Evolutionary conservation across 1,139 yeast species (phyloP).

Genomic region (Kodamaea derodonti): DNA sequence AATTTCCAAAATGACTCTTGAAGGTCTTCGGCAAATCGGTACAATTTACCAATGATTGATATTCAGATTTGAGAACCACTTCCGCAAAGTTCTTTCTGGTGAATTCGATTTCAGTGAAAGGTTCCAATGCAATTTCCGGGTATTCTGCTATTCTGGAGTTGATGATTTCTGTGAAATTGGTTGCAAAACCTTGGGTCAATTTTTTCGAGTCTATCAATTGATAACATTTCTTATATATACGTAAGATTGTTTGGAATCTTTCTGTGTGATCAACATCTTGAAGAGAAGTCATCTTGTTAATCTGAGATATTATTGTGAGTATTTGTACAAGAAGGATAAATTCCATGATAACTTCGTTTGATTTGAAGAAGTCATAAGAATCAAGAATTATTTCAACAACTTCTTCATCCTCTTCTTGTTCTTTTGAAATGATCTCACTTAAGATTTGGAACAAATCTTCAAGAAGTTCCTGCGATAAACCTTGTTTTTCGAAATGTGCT

Average conservation of each 20-base stretch:
- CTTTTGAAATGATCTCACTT: conserved; percentile 18
- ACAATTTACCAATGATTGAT: conserved; percentile 43
- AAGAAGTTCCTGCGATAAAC: conserved; percentile 18
- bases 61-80: conserved; percentile 53
- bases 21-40: conserved; percentile 29
- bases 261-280: conserved; percentile 23
- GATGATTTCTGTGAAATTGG: conserved; percentile 30
- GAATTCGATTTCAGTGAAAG: conserved; percentile 11
- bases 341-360: conserved; percentile 59
- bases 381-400: conserved; percentile 45
- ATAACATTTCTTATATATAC: conserved; percentile 45
- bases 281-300: conserved; percentile 30
- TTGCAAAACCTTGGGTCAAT: conserved; percentile 33
- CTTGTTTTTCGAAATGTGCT: conserved; percentile 23
- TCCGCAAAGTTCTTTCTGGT: conserved; percentile 42
- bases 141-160: conserved; percentile 36
- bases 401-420: conserved; percentile 43
- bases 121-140: conserved; percentile 30
- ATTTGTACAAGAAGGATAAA: conserved; percentile 51
- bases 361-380: conserved; percentile 56
- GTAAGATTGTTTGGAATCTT: conserved; percentile 34
- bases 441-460: conserved; percentile 29
- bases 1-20: conserved; percentile 15
- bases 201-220: conserved; percentile 42
- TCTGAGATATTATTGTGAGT: conserved; percentile 38